Percentiles rank a stretch among this genome's conserved stretches.
phyloP scores from a whole-genome alignment of 805 yeast species.

The Lachancea mirantina region DNA sequence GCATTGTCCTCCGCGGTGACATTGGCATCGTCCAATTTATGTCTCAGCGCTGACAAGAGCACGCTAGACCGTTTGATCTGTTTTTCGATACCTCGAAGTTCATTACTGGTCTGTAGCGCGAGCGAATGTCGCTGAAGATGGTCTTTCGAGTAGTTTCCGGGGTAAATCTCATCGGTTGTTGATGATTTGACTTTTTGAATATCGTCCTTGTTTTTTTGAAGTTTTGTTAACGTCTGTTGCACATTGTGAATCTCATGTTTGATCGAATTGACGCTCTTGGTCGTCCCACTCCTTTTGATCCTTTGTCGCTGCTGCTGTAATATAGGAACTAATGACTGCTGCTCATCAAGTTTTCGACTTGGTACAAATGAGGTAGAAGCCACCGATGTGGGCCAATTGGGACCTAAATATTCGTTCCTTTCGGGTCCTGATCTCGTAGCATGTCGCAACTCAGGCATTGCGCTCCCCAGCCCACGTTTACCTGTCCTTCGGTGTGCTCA shows the following conservation, averaged over 20 bases:
- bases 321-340: constrained; percentile 23
- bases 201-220: constrained; percentile 21
- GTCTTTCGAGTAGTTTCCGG: constrained; percentile 31
- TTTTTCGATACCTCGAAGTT: constrained; percentile 27
- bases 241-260: constrained; percentile 20
- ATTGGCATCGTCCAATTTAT: constrained; percentile 16
- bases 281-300: constrained; percentile 19
- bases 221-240: constrained; percentile 17
- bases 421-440: constrained; percentile 7
- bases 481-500: no score
- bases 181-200: constrained; percentile 23
- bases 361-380: constrained; percentile 31
- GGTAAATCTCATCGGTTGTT: constrained; percentile 25
- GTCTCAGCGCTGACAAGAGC: constrained; percentile 20
- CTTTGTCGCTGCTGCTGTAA: constrained; percentile 23
- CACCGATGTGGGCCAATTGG: constrained; percentile 21
- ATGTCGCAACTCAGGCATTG: no score
- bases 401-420: constrained; percentile 5
- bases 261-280: constrained; percentile 16
- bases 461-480: no score
- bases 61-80: constrained; percentile 24
- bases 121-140: constrained; percentile 31
- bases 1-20: constrained; percentile 2
- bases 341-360: constrained; percentile 21
- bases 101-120: constrained; percentile 29